A percentile compares a stretch with the other conserved stretches of the same genome.
These are phyloP conservation scores for Magnolia officinalis DNA, from an alignment of 164 flowering plant genomes.

Conservation along the genomic window DNA sequence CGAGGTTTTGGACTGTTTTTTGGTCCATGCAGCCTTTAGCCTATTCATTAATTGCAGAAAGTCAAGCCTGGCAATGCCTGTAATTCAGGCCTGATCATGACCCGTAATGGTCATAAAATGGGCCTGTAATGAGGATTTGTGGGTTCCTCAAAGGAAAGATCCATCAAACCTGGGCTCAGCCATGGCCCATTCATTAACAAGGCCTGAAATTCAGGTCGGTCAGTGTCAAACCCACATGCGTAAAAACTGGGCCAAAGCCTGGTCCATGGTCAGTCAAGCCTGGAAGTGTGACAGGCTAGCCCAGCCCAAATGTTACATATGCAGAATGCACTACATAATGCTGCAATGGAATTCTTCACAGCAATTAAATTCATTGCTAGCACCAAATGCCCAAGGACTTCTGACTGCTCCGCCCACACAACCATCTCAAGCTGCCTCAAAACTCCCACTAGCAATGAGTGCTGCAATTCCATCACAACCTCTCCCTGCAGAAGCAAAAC, in stretches of 20 bases:
- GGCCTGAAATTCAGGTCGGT: not conserved
- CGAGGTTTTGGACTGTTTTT: not conserved
- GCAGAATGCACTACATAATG: not conserved
- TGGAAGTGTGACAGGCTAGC: not conserved
- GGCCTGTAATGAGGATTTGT: too few relatives aligned
- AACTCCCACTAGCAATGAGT: constrained; percentile 18
- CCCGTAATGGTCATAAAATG: not conserved
- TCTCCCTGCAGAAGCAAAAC: constrained; percentile 34
- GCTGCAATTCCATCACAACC: constrained; percentile 33
- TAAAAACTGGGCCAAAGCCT: not conserved
- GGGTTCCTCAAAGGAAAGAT: not conserved
- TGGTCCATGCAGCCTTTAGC: not conserved
- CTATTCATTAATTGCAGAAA: not conserved
- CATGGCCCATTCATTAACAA: not conserved
- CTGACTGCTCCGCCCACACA: constrained; percentile 25
- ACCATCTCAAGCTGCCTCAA: constrained; percentile 31
- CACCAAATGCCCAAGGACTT: constrained; percentile 38
- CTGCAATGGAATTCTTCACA: constrained; percentile 18
- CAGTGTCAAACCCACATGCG: not conserved
- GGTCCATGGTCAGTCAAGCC: not conserved
- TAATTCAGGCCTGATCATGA: not conserved
- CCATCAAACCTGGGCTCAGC: not conserved
- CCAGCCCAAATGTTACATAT: not conserved
- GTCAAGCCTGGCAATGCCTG: not conserved
- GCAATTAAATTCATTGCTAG: constrained; percentile 42